Base-by-base conservation (phyloP, 2,329 filamentous ascomycete genomes). In the Scedosporium dehoogii region DNA sequence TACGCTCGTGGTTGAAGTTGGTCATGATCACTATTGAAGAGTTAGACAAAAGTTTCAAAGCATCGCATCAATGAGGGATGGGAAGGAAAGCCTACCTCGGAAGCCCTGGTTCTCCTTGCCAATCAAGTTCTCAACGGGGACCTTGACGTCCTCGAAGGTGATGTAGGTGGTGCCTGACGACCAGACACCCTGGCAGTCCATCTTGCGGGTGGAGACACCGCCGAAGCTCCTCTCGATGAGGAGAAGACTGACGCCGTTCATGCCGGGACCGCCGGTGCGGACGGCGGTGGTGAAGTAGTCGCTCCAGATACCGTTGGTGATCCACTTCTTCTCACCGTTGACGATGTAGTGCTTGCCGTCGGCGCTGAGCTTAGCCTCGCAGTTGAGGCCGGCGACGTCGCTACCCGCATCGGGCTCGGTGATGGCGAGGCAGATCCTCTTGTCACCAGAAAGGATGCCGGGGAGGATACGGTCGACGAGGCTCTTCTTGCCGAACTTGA, bases 321-420 rank as follows among this genome's bases (percentile, higher is more conserved):
- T 97, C 93, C 94, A 97, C 80, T 99, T 99, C 89, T 99, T 97
- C 85, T 97, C 93, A 62, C 94, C 94, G 72, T 97, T 99, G 77
- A 99, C 94, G 68, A 97, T 97, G 78, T 96, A 99, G 79, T 97
- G 91, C 81, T 97, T 97, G 71, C 94, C 94, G 70, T 99, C 94
- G 69, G 94, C 90, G 66, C 85, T 90, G 63, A 97, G 83, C 81
- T 96, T 96, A 27, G 94, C 94, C 81, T 97, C 92, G 75, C 93
- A 97, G 14, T 88, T 94, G 68, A 99, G 74, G 77, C 96, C 97
- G 64, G 94, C 94, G 9, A 99, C 94, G 73, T 99, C 94, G 67
- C 87, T 91, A 55, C 94, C 94, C 12, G 92, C 94, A 77, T 97
- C 93, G 64, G 89, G 94, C 78, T 99, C 94, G 0, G 94, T 99